Evolutionary conservation across 306 rosid genomes (phyloP).

Genomic region (Carpinus viminea): DNA sequence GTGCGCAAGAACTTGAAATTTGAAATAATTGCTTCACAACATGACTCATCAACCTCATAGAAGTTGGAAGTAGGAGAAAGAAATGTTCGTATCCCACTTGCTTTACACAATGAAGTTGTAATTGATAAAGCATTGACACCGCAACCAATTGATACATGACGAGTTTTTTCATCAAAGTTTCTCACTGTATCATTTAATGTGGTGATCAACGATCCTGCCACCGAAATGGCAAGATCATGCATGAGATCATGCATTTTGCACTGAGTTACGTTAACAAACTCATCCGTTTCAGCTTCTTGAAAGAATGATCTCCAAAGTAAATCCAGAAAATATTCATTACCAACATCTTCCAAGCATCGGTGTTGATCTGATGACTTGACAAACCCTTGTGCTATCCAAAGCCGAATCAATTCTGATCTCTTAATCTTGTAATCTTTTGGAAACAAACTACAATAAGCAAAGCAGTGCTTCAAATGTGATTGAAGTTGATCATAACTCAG

Average conservation of each 20-base stretch:
- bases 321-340: constrained; percentile 5
- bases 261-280: not conserved
- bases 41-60: no score
- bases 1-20: not conserved
- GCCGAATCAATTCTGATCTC: not conserved
- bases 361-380: not conserved
- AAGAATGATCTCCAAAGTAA: constrained; percentile 13
- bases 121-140: no score
- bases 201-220: not conserved
- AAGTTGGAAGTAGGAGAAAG: not conserved
- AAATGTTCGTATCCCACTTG: constrained; percentile 6
- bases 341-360: constrained; percentile 9
- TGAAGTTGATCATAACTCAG: not conserved
- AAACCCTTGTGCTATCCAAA: constrained; percentile 30
- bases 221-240: not conserved
- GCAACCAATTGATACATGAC: not conserved
- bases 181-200: not conserved
- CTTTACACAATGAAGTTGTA: not conserved
- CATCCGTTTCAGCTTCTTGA: not conserved
- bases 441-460: constrained; percentile 13
- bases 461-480: not conserved
- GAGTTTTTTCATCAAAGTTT: not conserved
- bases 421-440: not conserved
- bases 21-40: not conserved
- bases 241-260: constrained; percentile 21